These are phyloP conservation scores for Acer yangbiense DNA, from an alignment of 345 rosid genomes.

Conservation along the genomic window DNA sequence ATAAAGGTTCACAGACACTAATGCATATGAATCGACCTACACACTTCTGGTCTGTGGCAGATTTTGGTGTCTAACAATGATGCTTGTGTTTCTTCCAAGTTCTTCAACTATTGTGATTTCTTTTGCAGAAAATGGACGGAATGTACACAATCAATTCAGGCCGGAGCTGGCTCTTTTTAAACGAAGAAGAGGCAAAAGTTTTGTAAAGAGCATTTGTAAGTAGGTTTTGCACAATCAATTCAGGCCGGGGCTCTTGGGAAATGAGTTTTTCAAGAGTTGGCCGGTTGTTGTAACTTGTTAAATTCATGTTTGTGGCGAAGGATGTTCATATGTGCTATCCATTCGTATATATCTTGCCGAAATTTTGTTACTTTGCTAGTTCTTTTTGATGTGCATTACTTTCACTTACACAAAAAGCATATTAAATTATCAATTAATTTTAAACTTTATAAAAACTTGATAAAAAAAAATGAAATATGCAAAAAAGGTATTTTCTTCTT, in stretches of 20 bases:
- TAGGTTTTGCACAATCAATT: background rate
- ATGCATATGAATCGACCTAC: background rate
- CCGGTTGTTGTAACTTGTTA: background rate
- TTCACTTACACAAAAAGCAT: background rate
- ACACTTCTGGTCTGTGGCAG: background rate
- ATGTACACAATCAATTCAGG: background rate
- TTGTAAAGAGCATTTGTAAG: background rate
- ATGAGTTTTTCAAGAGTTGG: background rate
- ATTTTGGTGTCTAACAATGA: background rate
- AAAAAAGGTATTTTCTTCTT: too few species aligned
- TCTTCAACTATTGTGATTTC: background rate
- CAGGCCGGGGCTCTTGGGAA: background rate
- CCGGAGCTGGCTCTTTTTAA: background rate
- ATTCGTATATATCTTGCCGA: background rate
- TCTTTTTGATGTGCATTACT: background rate
- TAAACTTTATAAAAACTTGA: too few species aligned
- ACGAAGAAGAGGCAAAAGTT: background rate
- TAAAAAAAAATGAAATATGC: too few species aligned
- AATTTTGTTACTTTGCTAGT: background rate
- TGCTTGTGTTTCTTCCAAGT: background rate
- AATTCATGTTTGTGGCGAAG: background rate
- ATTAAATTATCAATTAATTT: background rate
- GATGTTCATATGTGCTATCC: background rate
- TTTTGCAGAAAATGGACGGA: slow-evolving; percentile 2
- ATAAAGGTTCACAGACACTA: background rate